Evolutionary conservation across 768 basidiomycete species (phyloP).

Genomic region (Coprinopsis cinerea): DNA sequence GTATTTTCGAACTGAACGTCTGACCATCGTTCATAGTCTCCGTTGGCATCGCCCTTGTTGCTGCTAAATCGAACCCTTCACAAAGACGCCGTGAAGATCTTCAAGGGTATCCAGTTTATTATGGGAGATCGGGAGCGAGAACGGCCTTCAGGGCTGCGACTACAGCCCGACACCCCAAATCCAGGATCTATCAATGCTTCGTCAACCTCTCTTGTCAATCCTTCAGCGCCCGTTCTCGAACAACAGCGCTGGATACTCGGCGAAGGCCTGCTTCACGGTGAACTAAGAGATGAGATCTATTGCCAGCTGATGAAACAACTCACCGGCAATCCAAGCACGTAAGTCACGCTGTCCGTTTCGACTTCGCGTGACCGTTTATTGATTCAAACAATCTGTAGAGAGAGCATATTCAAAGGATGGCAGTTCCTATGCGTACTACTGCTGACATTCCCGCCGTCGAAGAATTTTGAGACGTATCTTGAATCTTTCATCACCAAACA

Average conservation of each 20-base stretch:
- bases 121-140: constrained; percentile 91
- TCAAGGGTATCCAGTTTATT: constrained; percentile 85
- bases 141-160: constrained; percentile 40
- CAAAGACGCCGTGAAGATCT: constrained; percentile 76
- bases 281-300: constrained; percentile 90
- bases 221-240: constrained; percentile 49
- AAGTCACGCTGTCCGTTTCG: constrained; percentile 27
- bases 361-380: constrained; percentile 2
- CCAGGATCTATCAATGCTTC: constrained; percentile 40
- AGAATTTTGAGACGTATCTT: constrained; percentile 85
- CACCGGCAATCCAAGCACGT: constrained; percentile 75
- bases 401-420: constrained; percentile 88
- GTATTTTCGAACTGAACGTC: background rate
- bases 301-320: constrained; percentile 93
- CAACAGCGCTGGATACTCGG: constrained; percentile 84
- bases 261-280: constrained; percentile 73
- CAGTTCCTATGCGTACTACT: constrained; percentile 86
- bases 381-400: constrained; percentile 37
- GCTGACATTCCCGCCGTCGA: constrained; percentile 90
- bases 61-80: constrained; percentile 58
- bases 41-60: constrained; percentile 71
- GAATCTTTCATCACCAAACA: constrained; percentile 73
- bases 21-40: constrained; percentile 31
- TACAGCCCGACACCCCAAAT: constrained; percentile 40
- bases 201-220: constrained; percentile 37